Conservation (phyloP, 306 rosid species). For the Hippophae gyantsensis region DNA sequence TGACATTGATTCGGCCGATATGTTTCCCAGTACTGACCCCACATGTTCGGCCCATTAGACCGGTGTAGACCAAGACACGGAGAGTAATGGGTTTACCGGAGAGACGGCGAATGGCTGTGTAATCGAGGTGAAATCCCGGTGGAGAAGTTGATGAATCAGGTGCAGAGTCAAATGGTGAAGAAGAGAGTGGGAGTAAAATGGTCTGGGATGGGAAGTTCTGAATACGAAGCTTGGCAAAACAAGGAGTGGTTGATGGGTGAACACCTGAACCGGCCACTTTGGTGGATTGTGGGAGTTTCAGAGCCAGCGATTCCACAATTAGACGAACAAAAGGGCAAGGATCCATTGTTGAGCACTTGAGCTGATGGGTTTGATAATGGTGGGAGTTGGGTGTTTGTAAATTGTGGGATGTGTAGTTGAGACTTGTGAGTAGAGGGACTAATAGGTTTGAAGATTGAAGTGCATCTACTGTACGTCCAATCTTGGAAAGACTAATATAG, state of each 20-base stretch:
- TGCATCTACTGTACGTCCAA: too few relatives aligned
- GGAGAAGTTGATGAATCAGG: constrained; percentile 42
- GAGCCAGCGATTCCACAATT: constrained; percentile 51
- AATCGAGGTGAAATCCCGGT: constrained; percentile 52
- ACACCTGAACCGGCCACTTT: constrained; percentile 43
- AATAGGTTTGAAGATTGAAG: too few relatives aligned
- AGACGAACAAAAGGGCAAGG: constrained; percentile 76
- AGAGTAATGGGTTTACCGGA: constrained; percentile 34
- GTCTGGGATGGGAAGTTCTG: constrained; percentile 51
- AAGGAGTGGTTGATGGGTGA: constrained; percentile 80
- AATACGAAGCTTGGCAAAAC: constrained; percentile 58
- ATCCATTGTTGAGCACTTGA: constrained; percentile 43
- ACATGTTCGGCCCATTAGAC: constrained; percentile 58
- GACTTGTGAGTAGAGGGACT: too few relatives aligned
- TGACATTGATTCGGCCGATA: constrained; percentile 48
- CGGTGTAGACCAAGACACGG: constrained; percentile 52
- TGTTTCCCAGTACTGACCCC: constrained; percentile 49
- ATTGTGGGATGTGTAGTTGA: too few relatives aligned
- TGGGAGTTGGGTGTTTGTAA: background rate
- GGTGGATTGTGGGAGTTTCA: constrained; percentile 54
- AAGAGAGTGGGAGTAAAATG: constrained; percentile 51
- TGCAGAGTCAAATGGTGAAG: constrained; percentile 25
- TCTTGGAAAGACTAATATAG: too few relatives aligned
- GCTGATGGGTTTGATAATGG: background rate
- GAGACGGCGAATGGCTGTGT: constrained; percentile 40